These are phyloP conservation scores for Diutina mesorugosa DNA, from an alignment of 1,139 yeast genomes.

Conservation along the genomic window DNA sequence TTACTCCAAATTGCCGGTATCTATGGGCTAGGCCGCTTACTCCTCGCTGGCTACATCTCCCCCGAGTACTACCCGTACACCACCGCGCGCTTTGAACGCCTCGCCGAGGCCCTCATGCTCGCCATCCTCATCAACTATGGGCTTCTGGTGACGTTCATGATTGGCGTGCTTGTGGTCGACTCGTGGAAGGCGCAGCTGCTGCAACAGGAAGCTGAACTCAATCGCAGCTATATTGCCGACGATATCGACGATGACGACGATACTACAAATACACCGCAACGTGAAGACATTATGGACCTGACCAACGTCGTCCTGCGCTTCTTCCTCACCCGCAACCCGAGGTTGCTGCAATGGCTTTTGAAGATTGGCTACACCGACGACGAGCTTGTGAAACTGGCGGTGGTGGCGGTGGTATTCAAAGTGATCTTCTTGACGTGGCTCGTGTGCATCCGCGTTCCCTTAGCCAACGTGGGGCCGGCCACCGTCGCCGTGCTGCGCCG, in stretches of 20 bases:
- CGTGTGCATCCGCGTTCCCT: not conserved
- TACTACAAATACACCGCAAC: not conserved
- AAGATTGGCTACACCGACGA: not conserved
- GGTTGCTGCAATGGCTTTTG: not conserved
- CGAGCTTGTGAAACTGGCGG: not conserved
- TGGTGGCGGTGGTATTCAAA: not conserved
- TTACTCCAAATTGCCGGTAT: not conserved
- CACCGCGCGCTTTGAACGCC: not conserved
- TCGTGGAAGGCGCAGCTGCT: conserved; percentile 9
- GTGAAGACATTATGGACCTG: not conserved
- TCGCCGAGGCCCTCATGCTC: not conserved
- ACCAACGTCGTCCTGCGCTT: not conserved
- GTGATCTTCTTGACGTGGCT: not conserved
- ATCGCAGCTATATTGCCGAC: not conserved
- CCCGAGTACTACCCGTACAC: not conserved
- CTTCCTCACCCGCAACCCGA: not conserved
- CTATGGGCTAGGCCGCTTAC: not conserved
- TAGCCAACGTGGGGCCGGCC: not conserved
- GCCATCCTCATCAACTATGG: conserved; percentile 42
- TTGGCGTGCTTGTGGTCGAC: conserved; percentile 57
- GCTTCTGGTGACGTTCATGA: conserved; percentile 49
- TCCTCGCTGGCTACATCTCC: not conserved
- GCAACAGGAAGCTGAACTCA: not conserved
- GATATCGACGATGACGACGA: not conserved
- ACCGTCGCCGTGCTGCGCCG: not conserved